Evolutionary conservation across 1,284 basidiomycete species (phyloP).

Genomic region (Pyrrhoderma noxium): DNA sequence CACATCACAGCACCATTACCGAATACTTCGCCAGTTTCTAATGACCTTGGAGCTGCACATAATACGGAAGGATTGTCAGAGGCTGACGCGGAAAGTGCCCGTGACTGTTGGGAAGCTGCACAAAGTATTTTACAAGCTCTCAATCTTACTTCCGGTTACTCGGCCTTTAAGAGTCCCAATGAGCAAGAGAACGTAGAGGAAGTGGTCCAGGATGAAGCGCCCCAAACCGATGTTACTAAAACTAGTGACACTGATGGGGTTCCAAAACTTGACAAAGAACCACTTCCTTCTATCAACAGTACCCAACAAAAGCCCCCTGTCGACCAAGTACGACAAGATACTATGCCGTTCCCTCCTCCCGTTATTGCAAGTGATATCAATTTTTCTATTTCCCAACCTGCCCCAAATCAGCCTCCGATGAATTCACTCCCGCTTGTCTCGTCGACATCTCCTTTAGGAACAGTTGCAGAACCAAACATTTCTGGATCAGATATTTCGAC

Average conservation of each 20-base stretch:
- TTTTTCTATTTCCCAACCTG: too few relatives aligned
- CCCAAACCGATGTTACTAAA: conserved; percentile 1
- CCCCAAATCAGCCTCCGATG: neutral
- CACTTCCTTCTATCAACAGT: neutral
- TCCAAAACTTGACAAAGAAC: too few relatives aligned
- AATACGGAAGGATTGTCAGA: conserved; percentile 22
- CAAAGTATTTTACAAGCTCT: conserved; percentile 70
- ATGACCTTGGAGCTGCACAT: neutral
- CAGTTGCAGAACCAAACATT: neutral
- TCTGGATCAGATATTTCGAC: conserved; percentile 22
- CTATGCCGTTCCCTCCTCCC: conserved; percentile 1
- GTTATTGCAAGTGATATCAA: neutral
- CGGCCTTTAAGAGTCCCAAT: conserved; percentile 35
- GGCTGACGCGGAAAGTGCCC: conserved; percentile 34
- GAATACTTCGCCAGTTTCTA: neutral
- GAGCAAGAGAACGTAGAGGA: conserved; percentile 26
- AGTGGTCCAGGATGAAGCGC: conserved; percentile 16
- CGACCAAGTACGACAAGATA: neutral
- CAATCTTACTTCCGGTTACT: conserved; percentile 43
- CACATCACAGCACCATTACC: neutral
- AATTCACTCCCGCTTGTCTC: neutral
- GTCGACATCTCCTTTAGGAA: conserved; percentile 1
- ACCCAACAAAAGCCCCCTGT: neutral
- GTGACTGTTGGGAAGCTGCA: conserved; percentile 65
- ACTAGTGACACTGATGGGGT: too few relatives aligned